Percentiles rank a stretch among this genome's conserved stretches.
These are phyloP conservation scores for Acaromyces ingoldii DNA, from an alignment of 1,284 basidiomycete genomes.

Conservation along the genomic window DNA sequence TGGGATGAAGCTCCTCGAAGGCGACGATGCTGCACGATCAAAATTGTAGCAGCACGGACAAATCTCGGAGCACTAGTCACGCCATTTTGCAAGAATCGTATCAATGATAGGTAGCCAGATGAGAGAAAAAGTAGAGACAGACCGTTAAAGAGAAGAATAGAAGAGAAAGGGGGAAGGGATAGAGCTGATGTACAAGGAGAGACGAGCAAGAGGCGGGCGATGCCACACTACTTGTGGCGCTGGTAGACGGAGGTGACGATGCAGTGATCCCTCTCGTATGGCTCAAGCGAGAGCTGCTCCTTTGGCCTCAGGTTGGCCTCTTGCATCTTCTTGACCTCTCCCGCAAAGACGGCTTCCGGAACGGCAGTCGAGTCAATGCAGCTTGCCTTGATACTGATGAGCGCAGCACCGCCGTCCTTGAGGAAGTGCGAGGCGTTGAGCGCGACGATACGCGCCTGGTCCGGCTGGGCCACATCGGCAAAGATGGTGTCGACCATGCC, in stretches of 20 bases:
- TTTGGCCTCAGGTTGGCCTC: conserved; percentile 59
- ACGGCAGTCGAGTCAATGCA: conserved; percentile 95
- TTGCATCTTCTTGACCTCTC: conserved; percentile 80
- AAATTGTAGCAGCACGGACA: too few species aligned
- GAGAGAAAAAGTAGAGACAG: too few species aligned
- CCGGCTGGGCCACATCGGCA: conserved; percentile 95
- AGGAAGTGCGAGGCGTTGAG: conserved; percentile 94
- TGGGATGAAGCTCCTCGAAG: background rate
- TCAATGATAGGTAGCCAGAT: too few species aligned
- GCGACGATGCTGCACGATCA: background rate
- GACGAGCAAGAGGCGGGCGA: too few species aligned
- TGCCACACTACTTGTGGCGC: conserved; percentile 26
- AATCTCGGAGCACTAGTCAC: too few species aligned
- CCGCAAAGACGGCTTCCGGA: conserved; percentile 82
- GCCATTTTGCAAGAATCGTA: too few species aligned
- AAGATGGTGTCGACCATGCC: conserved; percentile 58
- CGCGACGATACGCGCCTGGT: conserved; percentile 77
- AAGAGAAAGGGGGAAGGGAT: too few species aligned
- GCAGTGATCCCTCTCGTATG: conserved; percentile 52
- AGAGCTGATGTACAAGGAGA: too few species aligned
- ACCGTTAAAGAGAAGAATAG: too few species aligned
- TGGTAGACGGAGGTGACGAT: conserved; percentile 50
- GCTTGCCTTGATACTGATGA: conserved; percentile 99
- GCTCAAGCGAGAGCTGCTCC: conserved; percentile 73
- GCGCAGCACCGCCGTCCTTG: conserved; percentile 83